phyloP scores from a whole-genome alignment of 2,329 filamentous ascomycete species.

The Verticillium tricorpus region DNA sequence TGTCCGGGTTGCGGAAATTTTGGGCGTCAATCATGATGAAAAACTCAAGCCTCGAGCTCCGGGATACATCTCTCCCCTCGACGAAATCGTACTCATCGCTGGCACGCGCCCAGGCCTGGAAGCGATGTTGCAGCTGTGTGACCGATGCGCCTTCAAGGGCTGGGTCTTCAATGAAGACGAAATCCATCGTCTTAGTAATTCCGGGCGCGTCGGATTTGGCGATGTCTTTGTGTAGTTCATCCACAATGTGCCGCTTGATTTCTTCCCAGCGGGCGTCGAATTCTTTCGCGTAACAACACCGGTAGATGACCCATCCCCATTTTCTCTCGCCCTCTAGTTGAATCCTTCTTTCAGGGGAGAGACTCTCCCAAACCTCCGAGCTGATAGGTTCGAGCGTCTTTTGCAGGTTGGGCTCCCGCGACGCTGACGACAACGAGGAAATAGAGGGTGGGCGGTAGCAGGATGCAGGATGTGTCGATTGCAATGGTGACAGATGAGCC shows the following conservation, averaged over 20 bases:
- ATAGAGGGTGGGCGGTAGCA: not conserved
- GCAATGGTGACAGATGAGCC: not conserved
- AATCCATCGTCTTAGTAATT: slow-evolving; percentile 11
- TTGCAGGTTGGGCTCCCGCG: not conserved
- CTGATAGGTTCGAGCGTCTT: not conserved
- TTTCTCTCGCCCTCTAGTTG: not conserved
- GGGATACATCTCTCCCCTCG: not conserved
- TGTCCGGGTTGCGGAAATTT: no score
- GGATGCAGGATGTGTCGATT: not conserved
- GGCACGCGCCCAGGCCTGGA: slow-evolving; percentile 7
- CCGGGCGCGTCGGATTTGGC: slow-evolving; percentile 9
- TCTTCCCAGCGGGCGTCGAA: not conserved
- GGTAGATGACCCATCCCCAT: not conserved
- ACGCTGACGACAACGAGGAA: not conserved
- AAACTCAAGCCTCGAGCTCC: slow-evolving; percentile 8
- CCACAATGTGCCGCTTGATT: not conserved
- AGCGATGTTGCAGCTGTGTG: slow-evolving; percentile 9
- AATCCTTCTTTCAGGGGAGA: not conserved
- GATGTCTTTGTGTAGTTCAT: not conserved
- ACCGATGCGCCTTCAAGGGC: slow-evolving; percentile 12
- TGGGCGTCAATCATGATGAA: slow-evolving; percentile 11
- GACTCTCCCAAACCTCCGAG: not conserved
- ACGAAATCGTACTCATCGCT: not conserved
- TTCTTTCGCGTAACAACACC: not conserved
- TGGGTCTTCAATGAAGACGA: slow-evolving; percentile 11